Conservation (phyloP, 306 rosid genomes). For the Lathyrus sativus region DNA sequence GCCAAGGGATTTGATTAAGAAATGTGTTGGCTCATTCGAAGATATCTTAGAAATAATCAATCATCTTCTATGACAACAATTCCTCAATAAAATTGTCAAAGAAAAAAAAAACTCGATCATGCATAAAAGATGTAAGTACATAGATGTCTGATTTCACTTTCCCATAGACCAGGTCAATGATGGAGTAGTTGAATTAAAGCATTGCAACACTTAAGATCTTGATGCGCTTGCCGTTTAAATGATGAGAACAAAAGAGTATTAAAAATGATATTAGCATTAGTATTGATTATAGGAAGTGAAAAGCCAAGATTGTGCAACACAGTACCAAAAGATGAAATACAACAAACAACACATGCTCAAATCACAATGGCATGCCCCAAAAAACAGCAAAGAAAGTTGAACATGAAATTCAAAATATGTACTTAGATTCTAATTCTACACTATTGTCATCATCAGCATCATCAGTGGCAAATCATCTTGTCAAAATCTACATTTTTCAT, state of each 20-base stretch:
- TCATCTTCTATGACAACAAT: too few species aligned
- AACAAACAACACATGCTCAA: slow-evolving; percentile 32
- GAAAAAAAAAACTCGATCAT: too few species aligned
- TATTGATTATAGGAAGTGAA: not conserved
- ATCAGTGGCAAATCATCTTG: slow-evolving; percentile 1
- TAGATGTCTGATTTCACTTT: too few species aligned
- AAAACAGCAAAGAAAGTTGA: slow-evolving; percentile 21
- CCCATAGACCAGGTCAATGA: too few species aligned
- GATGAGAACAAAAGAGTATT: not conserved
- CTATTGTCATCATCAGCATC: slow-evolving; percentile 14
- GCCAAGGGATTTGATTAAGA: too few species aligned
- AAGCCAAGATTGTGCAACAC: not conserved
- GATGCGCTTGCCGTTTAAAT: not conserved
- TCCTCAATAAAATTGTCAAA: too few species aligned
- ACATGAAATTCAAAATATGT: slow-evolving; percentile 24
- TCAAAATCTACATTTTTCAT: slow-evolving; percentile 11
- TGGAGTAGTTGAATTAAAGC: too few species aligned
- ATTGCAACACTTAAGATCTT: too few species aligned
- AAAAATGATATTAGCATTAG: too few species aligned
- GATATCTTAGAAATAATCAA: too few species aligned
- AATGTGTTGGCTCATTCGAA: too few species aligned
- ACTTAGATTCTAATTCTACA: slow-evolving; percentile 42
- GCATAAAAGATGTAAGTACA: too few species aligned
- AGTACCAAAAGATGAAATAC: not conserved
- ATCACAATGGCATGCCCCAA: slow-evolving; percentile 12